These are phyloP conservation scores for Corniculantispora saksenae DNA, from an alignment of 2,329 filamentous ascomycete species.

Conservation along the genomic window DNA sequence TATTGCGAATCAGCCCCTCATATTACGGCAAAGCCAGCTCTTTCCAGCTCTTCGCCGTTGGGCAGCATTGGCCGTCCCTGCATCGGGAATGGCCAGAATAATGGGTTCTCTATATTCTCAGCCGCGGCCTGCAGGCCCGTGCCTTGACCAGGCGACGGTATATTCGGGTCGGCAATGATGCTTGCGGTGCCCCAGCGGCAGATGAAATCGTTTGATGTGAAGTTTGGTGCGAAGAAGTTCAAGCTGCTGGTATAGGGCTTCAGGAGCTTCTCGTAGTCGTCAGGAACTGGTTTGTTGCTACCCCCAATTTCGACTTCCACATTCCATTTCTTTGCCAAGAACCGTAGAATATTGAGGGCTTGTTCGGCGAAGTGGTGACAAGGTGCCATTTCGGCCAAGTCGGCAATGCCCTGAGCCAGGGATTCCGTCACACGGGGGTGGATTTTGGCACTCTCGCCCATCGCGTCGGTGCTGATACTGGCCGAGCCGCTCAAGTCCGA, in stretches of 20 bases:
- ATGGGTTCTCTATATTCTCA: conserved; percentile 50
- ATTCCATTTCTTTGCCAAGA: conserved; percentile 60
- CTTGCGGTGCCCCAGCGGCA: conserved; percentile 44
- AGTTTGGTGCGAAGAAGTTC: conserved; percentile 58
- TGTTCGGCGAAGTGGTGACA: conserved; percentile 63
- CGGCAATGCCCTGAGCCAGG: conserved; percentile 56
- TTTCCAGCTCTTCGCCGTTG: conserved; percentile 46
- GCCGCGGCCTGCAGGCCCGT: conserved; percentile 30
- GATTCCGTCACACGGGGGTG: conserved; percentile 45
- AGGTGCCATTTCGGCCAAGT: conserved; percentile 61
- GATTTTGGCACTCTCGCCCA: conserved; percentile 36
- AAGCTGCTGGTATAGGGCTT: conserved; percentile 52
- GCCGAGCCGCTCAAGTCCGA: conserved; percentile 25
- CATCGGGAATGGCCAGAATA: conserved; percentile 64
- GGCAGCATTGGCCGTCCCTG: conserved; percentile 58
- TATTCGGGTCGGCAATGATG: conserved; percentile 13
- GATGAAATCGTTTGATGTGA: conserved; percentile 49
- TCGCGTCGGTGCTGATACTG: conserved; percentile 26
- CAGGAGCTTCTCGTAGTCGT: conserved; percentile 44
- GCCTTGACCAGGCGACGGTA: conserved; percentile 2
- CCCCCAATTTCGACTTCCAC: conserved; percentile 50
- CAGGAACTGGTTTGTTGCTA: conserved; percentile 29
- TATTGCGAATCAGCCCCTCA: background rate
- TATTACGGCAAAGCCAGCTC: conserved; percentile 51
- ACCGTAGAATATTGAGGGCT: conserved; percentile 60